Evolutionary conservation across 2,329 filamentous ascomycete genomes (phyloP).

Genomic region (Trichoderma endophyticum): DNA sequence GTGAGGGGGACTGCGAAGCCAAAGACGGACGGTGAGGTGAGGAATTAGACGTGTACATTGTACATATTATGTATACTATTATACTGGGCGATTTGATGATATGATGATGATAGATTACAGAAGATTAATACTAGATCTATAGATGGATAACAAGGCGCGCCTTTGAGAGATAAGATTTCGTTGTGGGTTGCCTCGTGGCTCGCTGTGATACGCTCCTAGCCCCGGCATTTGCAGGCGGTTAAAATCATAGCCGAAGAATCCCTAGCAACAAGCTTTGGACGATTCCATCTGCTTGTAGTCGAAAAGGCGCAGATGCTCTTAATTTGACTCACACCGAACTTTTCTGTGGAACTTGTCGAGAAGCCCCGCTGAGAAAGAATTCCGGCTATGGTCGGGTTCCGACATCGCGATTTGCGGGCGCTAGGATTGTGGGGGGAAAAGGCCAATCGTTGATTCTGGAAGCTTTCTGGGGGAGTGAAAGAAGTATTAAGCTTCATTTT

Average conservation of each 20-base stretch:
- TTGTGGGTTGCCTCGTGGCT: not conserved
- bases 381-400: constrained; percentile 1
- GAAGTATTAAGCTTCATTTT: not conserved
- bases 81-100: not conserved
- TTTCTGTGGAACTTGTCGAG: not conserved
- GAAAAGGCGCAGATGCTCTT: not conserved
- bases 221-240: not conserved
- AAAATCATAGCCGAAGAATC: not conserved
- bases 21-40: not conserved
- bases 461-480: not conserved
- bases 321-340: constrained; percentile 1
- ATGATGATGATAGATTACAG: not conserved
- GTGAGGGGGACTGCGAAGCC: constrained; percentile 25
- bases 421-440: not conserved
- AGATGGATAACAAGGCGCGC: not conserved
- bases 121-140: not conserved
- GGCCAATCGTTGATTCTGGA: not conserved
- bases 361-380: not conserved
- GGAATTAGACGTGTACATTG: not conserved
- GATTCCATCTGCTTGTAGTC: not conserved
- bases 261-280: not conserved
- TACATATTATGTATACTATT: not conserved
- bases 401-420: not conserved
- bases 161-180: not conserved
- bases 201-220: not conserved